A percentile compares a stretch with the other conserved stretches of the same genome.
These are phyloP conservation scores for Dothideomycetidae sp. DNA, from an alignment of 2,329 filamentous ascomycete genomes.

Conservation along the genomic window DNA sequence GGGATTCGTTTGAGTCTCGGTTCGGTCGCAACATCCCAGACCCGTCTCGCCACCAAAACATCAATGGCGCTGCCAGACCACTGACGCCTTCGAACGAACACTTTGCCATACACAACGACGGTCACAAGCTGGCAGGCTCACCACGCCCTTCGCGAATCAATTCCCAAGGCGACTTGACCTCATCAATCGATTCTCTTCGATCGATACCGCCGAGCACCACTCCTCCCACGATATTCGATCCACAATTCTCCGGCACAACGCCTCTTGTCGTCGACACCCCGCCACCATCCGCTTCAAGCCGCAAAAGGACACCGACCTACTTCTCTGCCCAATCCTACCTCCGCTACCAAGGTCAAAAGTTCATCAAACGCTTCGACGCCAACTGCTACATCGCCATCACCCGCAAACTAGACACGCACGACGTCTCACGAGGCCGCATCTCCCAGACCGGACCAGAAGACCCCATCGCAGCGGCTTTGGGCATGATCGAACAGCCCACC, in stretches of 20 bases:
- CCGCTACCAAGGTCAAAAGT: constrained; percentile 90
- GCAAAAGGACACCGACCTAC: constrained; percentile 49
- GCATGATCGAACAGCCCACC: constrained; percentile 72
- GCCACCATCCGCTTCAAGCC: constrained; percentile 20
- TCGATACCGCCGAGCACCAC: constrained; percentile 13
- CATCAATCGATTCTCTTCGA: constrained; percentile 15
- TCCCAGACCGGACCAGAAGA: constrained; percentile 21
- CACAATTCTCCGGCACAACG: constrained; percentile 33
- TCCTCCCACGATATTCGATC: constrained; percentile 24
- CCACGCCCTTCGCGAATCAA: constrained; percentile 29
- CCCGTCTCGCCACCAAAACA: constrained; percentile 66
- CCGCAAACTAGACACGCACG: constrained; percentile 92
- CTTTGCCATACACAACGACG: constrained; percentile 40
- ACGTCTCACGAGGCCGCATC: constrained; percentile 64
- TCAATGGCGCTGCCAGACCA: constrained; percentile 48
- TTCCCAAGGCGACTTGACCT: constrained; percentile 14
- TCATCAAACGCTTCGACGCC: constrained; percentile 90
- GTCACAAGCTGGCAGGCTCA: constrained; percentile 33
- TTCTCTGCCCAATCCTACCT: constrained; percentile 97
- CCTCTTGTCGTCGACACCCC: constrained; percentile 16
- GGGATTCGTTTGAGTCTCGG: constrained; percentile 89
- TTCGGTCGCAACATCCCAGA: constrained; percentile 91
- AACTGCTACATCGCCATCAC: constrained; percentile 99
- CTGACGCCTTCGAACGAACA: constrained; percentile 30
- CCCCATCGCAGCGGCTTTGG: constrained; percentile 59